These are phyloP conservation scores for Clonostachys chloroleuca DNA, from an alignment of 2,329 filamentous ascomycete genomes.

Conservation along the genomic window DNA sequence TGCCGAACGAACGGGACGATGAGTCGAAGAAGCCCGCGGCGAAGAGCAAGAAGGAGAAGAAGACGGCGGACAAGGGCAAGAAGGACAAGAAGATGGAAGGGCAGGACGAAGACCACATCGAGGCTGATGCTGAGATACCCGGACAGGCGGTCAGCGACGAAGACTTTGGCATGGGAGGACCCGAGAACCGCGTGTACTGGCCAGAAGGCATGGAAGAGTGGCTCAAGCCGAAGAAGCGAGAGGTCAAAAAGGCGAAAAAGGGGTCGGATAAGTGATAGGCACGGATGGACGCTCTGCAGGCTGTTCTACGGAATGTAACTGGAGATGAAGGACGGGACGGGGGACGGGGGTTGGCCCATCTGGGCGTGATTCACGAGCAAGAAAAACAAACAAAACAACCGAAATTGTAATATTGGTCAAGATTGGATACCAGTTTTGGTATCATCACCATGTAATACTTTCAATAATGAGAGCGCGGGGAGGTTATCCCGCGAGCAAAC, in stretches of 20 bases:
- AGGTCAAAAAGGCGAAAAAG: slow-evolving; percentile 48
- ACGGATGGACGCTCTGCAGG: no score
- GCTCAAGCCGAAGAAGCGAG: slow-evolving; percentile 75
- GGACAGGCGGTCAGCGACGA: slow-evolving; percentile 52
- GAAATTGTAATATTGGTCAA: no score
- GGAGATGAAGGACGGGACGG: no score
- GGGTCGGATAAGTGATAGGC: slow-evolving; percentile 18
- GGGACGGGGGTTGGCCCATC: no score
- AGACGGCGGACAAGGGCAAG: slow-evolving; percentile 23
- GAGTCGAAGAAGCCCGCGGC: slow-evolving; percentile 50
- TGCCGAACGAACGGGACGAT: slow-evolving; percentile 73
- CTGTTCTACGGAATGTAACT: no score
- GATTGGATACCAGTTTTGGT: no score
- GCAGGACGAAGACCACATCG: slow-evolving; percentile 24
- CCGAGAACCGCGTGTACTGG: slow-evolving; percentile 82
- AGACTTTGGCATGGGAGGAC: slow-evolving; percentile 83
- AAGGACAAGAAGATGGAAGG: background rate
- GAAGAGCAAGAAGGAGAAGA: slow-evolving; percentile 32
- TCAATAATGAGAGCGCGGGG: no score
- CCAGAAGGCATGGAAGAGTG: slow-evolving; percentile 86
- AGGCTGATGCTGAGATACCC: slow-evolving; percentile 27
- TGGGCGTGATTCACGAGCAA: no score
- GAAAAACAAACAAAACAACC: no score
- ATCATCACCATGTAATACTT: no score
- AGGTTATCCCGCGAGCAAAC: no score